Percentiles rank a stretch among this genome's conserved stretches.
These are phyloP conservation scores for Yarrowia divulgata DNA, from an alignment of 805 yeast species.

Conservation along the genomic window DNA sequence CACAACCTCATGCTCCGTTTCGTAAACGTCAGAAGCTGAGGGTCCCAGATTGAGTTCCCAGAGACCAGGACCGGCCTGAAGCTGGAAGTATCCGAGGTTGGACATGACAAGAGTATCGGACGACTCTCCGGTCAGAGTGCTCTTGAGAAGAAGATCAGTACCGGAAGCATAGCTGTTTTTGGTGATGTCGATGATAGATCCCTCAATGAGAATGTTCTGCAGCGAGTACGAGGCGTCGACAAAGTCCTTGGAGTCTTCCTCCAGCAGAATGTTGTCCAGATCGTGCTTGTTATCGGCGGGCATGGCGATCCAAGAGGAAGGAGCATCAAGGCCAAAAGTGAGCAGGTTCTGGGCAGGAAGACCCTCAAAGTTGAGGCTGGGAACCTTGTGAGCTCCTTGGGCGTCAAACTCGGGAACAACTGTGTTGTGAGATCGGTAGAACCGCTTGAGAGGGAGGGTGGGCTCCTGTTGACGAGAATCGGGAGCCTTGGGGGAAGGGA, in stretches of 20 bases:
- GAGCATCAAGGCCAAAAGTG: conserved; percentile 64
- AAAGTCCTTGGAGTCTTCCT: conserved; percentile 49
- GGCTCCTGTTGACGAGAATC: conserved; percentile 44
- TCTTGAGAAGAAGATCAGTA: conserved; percentile 55
- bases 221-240: conserved; percentile 60
- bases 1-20: conserved; percentile 1
- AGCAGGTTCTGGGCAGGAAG: conserved; percentile 64
- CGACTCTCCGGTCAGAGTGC: conserved; percentile 41
- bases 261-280: conserved; percentile 66
- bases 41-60: conserved; percentile 62
- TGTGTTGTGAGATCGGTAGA: conserved; percentile 61
- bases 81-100: conserved; percentile 82
- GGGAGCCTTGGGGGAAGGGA: conserved; percentile 63
- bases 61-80: conserved; percentile 74
- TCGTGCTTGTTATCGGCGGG: conserved; percentile 63
- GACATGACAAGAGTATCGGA: conserved; percentile 75
- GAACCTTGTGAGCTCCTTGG: conserved; percentile 47
- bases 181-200: conserved; percentile 60
- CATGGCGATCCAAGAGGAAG: conserved; percentile 71
- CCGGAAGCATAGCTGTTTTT: conserved; percentile 53
- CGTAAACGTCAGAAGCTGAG: conserved; percentile 50
- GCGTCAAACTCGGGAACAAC: conserved; percentile 48
- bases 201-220: conserved; percentile 69
- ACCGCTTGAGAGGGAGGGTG: conserved; percentile 60
- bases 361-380: conserved; percentile 52